These are phyloP conservation scores for Penicillium paneum DNA, from an alignment of 2,329 filamentous ascomycete species.

Conservation along the genomic window DNA sequence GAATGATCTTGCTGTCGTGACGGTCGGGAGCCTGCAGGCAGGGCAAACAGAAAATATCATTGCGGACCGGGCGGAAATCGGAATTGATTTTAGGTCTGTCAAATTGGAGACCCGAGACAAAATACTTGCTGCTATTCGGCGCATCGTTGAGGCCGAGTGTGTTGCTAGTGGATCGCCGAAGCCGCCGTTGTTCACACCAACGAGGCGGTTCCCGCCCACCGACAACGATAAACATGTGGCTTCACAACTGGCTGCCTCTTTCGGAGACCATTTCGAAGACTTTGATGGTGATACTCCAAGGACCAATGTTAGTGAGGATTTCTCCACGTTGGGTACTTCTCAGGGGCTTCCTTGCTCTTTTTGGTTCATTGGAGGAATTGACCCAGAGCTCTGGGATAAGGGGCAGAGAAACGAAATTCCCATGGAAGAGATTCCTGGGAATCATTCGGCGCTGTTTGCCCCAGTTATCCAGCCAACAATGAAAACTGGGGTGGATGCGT, in stretches of 20 bases:
- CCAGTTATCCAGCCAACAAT: slow-evolving; percentile 60
- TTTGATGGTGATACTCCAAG: slow-evolving; percentile 32
- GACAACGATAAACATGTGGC: slow-evolving; percentile 52
- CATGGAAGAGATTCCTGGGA: slow-evolving; percentile 52
- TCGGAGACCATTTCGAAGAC: slow-evolving; percentile 48
- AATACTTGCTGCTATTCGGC: slow-evolving; percentile 48
- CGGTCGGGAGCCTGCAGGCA: slow-evolving; percentile 57
- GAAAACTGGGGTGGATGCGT: slow-evolving; percentile 50
- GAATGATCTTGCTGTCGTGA: slow-evolving; percentile 55
- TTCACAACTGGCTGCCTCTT: slow-evolving; percentile 43
- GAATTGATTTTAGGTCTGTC: slow-evolving; percentile 54
- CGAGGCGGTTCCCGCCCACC: slow-evolving; percentile 52
- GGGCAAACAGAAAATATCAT: slow-evolving; percentile 62
- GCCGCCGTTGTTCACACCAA: slow-evolving; percentile 48
- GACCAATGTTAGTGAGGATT: slow-evolving; percentile 54
- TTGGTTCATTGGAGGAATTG: slow-evolving; percentile 56
- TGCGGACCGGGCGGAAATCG: slow-evolving; percentile 52
- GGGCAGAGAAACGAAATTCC: slow-evolving; percentile 44
- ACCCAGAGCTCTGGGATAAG: slow-evolving; percentile 51
- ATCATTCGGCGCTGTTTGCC: slow-evolving; percentile 59
- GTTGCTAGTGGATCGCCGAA: slow-evolving; percentile 50
- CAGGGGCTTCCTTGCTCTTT: slow-evolving; percentile 53
- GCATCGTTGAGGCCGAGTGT: slow-evolving; percentile 58
- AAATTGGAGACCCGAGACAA: slow-evolving; percentile 46
- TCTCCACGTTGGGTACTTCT: slow-evolving; percentile 53